Conservation (phyloP, 352 stramenopile species). For the Phytophthora crassamura region DNA sequence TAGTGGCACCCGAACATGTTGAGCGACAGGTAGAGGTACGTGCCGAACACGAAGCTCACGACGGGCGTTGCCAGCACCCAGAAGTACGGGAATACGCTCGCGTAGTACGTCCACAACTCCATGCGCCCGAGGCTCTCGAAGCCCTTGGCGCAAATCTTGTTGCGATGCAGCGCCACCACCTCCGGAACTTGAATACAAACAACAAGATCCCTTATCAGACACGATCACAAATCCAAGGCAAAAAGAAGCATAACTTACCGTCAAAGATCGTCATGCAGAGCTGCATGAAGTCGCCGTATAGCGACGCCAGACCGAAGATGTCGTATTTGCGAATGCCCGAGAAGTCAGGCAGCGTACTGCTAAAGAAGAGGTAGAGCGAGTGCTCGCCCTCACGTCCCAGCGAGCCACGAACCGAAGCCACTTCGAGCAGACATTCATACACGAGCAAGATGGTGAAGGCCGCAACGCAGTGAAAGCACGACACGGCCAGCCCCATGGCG, state of each 20-base stretch:
- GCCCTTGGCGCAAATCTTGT: conserved; percentile 80
- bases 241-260: conserved; percentile 41
- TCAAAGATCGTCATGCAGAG: conserved; percentile 88
- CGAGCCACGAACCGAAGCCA: conserved; percentile 66
- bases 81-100: conserved; percentile 88
- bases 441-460: conserved; percentile 79
- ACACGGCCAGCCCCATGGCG: conserved; percentile 55
- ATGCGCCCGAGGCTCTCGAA: conserved; percentile 68
- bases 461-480: conserved; percentile 64
- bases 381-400: conserved; percentile 72
- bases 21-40: conserved; percentile 87
- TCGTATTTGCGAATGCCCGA: conserved; percentile 71
- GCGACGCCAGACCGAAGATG: conserved; percentile 60
- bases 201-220: conserved; percentile 17
- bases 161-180: conserved; percentile 80
- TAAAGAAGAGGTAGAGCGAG: conserved; percentile 84
- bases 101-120: conserved; percentile 86
- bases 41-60: conserved; percentile 81
- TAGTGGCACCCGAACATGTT: conserved; percentile 90
- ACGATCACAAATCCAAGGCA: background rate
- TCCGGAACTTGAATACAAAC: conserved; percentile 61
- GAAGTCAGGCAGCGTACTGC: conserved; percentile 74
- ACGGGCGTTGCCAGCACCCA: conserved; percentile 86
- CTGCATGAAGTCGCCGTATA: conserved; percentile 77
- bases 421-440: conserved; percentile 84